phyloP scores from a whole-genome alignment of 2,329 filamentous ascomycete genomes.

The Emydomyces testavorans region DNA sequence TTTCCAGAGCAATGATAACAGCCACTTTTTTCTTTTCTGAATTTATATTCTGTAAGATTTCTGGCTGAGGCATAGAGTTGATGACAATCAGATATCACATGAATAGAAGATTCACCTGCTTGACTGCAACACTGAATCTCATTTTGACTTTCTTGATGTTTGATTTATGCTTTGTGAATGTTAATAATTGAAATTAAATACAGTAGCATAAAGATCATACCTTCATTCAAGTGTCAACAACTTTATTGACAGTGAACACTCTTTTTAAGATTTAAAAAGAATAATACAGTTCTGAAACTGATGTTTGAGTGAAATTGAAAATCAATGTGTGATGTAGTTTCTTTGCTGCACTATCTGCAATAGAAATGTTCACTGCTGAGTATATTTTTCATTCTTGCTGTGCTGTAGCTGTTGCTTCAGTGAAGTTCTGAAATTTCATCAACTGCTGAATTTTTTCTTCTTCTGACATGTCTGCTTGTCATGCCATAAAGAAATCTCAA shows the following conservation, averaged over 20 bases:
- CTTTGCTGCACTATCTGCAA: no score
- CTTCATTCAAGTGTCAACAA: background rate
- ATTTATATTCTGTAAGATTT: background rate
- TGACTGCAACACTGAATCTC: background rate
- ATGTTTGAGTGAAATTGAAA: background rate
- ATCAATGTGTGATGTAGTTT: no score
- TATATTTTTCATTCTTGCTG: no score
- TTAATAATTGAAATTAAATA: background rate
- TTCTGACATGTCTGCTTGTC: no score
- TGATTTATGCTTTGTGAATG: background rate
- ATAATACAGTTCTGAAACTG: background rate
- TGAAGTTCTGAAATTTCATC: no score
- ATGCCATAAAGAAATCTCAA: no score
- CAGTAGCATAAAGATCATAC: background rate
- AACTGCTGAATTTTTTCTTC: no score
- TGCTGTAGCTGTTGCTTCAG: no score
- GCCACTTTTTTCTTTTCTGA: background rate
- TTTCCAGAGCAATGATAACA: background rate
- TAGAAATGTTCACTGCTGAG: no score
- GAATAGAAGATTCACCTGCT: background rate
- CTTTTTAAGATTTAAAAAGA: background rate
- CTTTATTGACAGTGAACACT: background rate
- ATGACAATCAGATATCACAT: background rate
- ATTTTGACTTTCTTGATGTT: constrained; percentile 3
- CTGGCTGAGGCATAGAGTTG: background rate